Base-by-base conservation (phyloP, 1,139 yeast genomes). In the Yamadazyma siamensis region DNA sequence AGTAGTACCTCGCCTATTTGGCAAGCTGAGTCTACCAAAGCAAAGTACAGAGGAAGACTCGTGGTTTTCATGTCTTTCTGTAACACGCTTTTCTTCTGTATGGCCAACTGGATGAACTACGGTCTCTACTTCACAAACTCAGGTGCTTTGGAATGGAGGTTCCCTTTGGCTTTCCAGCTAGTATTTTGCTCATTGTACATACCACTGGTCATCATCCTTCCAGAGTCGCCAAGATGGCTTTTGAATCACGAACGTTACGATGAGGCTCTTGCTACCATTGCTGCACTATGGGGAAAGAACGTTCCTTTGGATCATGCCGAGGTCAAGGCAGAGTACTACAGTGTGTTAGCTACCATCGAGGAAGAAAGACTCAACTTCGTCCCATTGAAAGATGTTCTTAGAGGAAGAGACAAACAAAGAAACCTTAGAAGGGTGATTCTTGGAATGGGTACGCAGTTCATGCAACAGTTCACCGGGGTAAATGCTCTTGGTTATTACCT, bases 221-320 rank as follows among this genome's bases (percentile, higher is more conserved):
- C 76, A 3, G 75, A 70, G 45, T 64, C 73, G 4, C 74, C 75
- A 6, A 53, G 72, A 34, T 66, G 70, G 68, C 47, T 65, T 26
- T 41, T 64, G 14, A 34, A 27, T 16, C 45, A 46, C 25, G 46
- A 36, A 2, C 34, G 33, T 22, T 25, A 31, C 4, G 48, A 43
- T 8, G 46, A 41, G 34, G 47, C 46, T 1, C 34, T 43, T 17
- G 32, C 38, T 14, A 31, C 37, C 12, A 40, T 43, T 20, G 37
- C 46, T 13, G 14, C 24, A 13, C 41, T 41, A 27, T 37, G 46
- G 39, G 46, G 44, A 5, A 34, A 39, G 13, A 31, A 34, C 16
- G 16, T 36, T 9, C 9, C 36, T 4, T 15, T 29, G 3, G 37
- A 34, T 9, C 22, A 40, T 26, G 35, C 33, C 9, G 33, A 28